Base-by-base conservation (phyloP, 2,329 filamentous ascomycete genomes). In the Cytospora paraplurivora region DNA sequence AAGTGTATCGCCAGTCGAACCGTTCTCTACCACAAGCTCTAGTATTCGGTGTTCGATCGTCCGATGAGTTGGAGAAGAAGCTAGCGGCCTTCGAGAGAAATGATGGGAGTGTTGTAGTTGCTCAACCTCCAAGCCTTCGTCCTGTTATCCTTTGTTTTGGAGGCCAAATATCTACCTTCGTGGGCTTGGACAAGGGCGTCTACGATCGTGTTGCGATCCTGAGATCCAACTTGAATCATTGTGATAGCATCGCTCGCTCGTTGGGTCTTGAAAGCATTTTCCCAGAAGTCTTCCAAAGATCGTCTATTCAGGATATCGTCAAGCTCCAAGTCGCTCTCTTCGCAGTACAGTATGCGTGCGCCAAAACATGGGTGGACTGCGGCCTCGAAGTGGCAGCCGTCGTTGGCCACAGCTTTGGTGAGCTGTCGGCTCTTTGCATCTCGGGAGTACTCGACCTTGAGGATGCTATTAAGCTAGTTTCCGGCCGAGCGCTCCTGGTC, bases 361-460 rank as follows among this genome's bases (percentile, higher is more conserved):
- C 76, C 0, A 67, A 64, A 58, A 62, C 61, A n/a, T 78, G 77
- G 77, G 72, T 78, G 0, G 75, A 76, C 51, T 71, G 68, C 13
- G 76, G 77, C 2, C 32, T 76, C 11, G 35, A 66, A 34, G 64
- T 66, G 0, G 65, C 35, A 1, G 71, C 70, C 1, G 67, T 77
- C 0, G 71, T 79, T 0, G 78, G 78, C 7, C 77, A 80, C 65
- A 77, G 74, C 63, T 76, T 79, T 32, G 79, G 79, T 2, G 74
- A 81, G 67, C 69, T 80, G 6, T 74, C 74, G 0, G 77, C 77
- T 0, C 69, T 78, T 0, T 76, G 75, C 59, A 63, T 79, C 0
- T 68, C 76, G 0, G 73, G 74, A 0, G 66, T 68, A 0, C 57
- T 80, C 4, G 67, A 59, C 0, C 61, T 78, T 0, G 7, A 59